Conservation (phyloP, 2,329 filamentous ascomycete genomes). For the Pseudofabraea citricarpa region DNA sequence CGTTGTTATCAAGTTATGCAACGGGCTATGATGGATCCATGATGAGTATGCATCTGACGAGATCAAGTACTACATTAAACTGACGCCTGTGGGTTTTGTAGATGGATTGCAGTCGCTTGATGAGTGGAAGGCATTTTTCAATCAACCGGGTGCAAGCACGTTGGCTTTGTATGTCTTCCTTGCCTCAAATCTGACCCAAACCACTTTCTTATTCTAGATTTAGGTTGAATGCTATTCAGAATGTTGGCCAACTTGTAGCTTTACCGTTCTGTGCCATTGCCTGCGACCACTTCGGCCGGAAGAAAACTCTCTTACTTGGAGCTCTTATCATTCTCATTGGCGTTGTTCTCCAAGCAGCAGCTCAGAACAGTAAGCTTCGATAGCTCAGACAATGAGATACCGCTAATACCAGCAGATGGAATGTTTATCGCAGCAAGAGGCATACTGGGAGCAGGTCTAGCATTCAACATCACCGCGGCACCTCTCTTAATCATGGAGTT, state of each 20-base stretch:
- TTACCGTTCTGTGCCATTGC: constrained; percentile 17
- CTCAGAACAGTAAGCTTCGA: constrained; percentile 15
- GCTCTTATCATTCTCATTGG: constrained; percentile 14
- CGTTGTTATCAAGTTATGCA: constrained; percentile 21
- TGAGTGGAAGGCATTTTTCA: constrained; percentile 37
- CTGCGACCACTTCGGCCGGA: constrained; percentile 16
- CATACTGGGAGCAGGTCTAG: constrained; percentile 30
- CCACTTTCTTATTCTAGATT: too few relatives aligned
- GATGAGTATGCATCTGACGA: constrained; percentile 11
- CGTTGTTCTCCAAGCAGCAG: constrained; percentile 11
- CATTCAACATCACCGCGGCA: constrained; percentile 25
- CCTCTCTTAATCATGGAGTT: constrained; percentile 31
- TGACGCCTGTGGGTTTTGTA: too few relatives aligned
- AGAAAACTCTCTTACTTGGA: constrained; percentile 9
- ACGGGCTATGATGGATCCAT: constrained; percentile 19
- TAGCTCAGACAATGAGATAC: too few relatives aligned
- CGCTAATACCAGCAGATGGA: constrained; percentile 7
- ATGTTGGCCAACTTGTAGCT: constrained; percentile 20
- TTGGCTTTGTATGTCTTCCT: constrained; percentile 6
- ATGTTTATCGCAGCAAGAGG: constrained; percentile 29
- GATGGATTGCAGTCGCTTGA: constrained; percentile 39
- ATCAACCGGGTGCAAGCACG: constrained; percentile 22
- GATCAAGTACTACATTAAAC: not conserved
- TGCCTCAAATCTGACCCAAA: too few relatives aligned
- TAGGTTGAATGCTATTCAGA: constrained; percentile 23